Evolutionary conservation across 2,329 filamentous ascomycete genomes (phyloP), one percentile per base, ranked within the genome.

Genomic region (Fusarium udum): DNA sequence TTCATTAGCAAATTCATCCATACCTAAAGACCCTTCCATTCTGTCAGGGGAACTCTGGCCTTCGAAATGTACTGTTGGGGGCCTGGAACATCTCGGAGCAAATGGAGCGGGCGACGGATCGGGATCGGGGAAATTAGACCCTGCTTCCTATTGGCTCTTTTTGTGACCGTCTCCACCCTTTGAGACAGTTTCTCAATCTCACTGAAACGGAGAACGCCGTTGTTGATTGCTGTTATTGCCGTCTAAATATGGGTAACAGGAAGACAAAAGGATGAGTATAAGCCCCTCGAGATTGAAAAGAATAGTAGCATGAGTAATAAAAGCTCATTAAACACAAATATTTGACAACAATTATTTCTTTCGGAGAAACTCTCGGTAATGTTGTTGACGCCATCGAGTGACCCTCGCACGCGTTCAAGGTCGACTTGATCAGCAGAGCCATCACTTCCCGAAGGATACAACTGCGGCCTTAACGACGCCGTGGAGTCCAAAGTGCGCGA

Each of bases 321-420:
- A 15, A 34, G 6, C 13, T 10, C 6, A 3, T 18, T 26, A 0
- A 12, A 8, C 4, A 12, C n/a, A 2, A 52, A 34, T 26, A 6
- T 15, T 20, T 15, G n/a, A 26, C 4, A 18, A 22, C 12, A 26
- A 15, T 22, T 22, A 26, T 20, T 20, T 12, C 9, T 36, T 10
- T 15, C 28, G 57, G 45, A 60, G 46, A 60, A 60, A 53, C 48
- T 53, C 28, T 60, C 46, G 57, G 57, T 28, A 24, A n/a, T 34
- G 46, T 7, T 24, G 52, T 43, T 60, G 57, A 60, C 48, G 57
- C 57, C 45, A 60, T 60, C 46, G 26, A 40, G 10, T 15, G 4
- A 18, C 12, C 9, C 26, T 32, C 34, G 26, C 57, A 53, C 45
- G n/a, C 28, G n/a, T 55, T 31, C 16, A 1, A 16, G n/a, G 28